A percentile compares a stretch with the other conserved stretches of the same genome.
Evolutionary conservation across 441 rosid genomes (phyloP).

Genomic region (Breynia disticha): DNA sequence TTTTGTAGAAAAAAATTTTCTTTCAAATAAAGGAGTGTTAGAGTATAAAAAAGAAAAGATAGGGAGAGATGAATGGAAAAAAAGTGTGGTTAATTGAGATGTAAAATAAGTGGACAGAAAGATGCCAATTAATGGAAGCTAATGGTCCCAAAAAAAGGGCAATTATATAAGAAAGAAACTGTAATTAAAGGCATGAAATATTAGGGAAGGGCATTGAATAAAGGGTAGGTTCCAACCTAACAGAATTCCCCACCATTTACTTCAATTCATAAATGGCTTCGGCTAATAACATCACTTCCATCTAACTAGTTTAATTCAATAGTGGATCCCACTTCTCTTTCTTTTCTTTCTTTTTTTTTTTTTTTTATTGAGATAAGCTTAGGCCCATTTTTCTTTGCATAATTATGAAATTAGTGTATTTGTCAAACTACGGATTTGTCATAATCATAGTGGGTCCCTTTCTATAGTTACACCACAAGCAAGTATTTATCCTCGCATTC

Average conservation of each 20-base stretch:
- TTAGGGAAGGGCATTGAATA: conserved; percentile 19
- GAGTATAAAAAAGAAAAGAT: too few species aligned
- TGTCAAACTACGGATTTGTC: conserved; percentile 22
- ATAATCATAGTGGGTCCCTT: conserved; percentile 15
- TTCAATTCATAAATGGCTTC: conserved; percentile 47
- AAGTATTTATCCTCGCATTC: conserved; percentile 11
- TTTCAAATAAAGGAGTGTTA: too few species aligned
- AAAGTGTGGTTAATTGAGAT: too few species aligned
- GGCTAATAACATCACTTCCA: conserved; percentile 37
- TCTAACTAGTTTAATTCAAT: conserved; percentile 31
- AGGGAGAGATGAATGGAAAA: too few species aligned
- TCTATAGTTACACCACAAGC: conserved; percentile 9
- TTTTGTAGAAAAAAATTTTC: too few species aligned
- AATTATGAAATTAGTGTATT: conserved; percentile 14
- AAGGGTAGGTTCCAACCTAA: conserved; percentile 42
- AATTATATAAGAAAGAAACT: conserved; percentile 1
- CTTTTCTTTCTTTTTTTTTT: conserved; percentile 37
- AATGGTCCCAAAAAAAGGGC: conserved; percentile 15
- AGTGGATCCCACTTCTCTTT: conserved; percentile 14
- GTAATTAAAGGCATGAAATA: conserved; percentile 13
- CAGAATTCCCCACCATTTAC: conserved; percentile 57
- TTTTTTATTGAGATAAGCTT: too few species aligned
- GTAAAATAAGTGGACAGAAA: too few species aligned
- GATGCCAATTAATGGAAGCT: conserved; percentile 2
- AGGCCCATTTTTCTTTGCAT: conserved; percentile 11